phyloP scores from a whole-genome alignment of 768 basidiomycete species.

The Phlebiopsis gigantea region DNA sequence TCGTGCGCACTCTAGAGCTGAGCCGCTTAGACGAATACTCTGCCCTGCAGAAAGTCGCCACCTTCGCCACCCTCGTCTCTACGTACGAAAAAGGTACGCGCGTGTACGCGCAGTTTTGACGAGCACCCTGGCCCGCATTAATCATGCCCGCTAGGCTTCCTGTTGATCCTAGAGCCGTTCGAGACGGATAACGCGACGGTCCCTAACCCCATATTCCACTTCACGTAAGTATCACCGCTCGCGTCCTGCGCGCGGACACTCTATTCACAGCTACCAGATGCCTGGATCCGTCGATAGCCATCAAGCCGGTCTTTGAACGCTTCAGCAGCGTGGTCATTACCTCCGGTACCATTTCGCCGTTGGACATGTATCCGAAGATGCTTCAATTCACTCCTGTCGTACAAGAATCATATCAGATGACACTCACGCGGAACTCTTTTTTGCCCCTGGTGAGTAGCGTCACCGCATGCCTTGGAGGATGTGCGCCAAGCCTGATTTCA shows the following conservation, averaged over 20 bases:
- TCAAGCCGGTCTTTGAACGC: conserved; percentile 96
- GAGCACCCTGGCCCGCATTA: background rate
- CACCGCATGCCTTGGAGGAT: background rate
- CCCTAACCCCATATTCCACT: conserved; percentile 97
- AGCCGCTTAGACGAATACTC: conserved; percentile 88
- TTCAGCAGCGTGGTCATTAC: conserved; percentile 99
- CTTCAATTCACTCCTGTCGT: conserved; percentile 96
- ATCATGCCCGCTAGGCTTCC: conserved; percentile 57
- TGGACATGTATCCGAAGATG: conserved; percentile 99
- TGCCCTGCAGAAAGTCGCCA: conserved; percentile 90
- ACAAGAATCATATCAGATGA: conserved; percentile 97
- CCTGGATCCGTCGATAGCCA: conserved; percentile 94
- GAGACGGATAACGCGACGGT: conserved; percentile 99
- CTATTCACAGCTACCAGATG: conserved; percentile 50
- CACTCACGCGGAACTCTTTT: conserved; percentile 92
- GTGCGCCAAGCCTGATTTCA: background rate
- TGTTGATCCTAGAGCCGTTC: conserved; percentile 95
- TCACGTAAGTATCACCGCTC: conserved; percentile 56
- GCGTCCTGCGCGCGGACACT: background rate
- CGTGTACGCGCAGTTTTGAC: conserved; percentile 39
- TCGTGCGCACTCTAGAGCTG: conserved; percentile 89
- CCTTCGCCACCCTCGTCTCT: conserved; percentile 93
- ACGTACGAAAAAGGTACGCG: conserved; percentile 91
- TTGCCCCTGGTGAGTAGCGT: conserved; percentile 71
- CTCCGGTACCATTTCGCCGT: conserved; percentile 94